Evolutionary conservation across 441 rosid species (phyloP), one percentile per base, ranked within the genome.

Genomic region (Viola pubescens): DNA sequence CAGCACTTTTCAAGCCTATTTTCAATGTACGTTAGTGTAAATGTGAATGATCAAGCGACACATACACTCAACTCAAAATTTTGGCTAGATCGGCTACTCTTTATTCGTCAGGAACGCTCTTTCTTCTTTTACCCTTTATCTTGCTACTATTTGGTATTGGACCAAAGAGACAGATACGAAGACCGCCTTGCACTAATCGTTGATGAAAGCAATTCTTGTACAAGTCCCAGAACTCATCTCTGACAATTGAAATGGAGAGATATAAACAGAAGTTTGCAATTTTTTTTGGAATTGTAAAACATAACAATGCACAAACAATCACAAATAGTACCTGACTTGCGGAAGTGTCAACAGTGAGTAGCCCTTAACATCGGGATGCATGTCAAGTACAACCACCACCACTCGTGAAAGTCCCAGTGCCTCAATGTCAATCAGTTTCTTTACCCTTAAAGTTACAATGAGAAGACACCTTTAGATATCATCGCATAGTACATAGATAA

Each of bases 181-280:
- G 66, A 54, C 64, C 72, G n/a, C 92, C 85, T 65, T 81, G 76
- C 38, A 82, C 12, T 4, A 88, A 58, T 44, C 73, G 79, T 44
- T 59, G 82, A 69, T 91, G 91, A 59, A 91, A 79, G 77, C 77
- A 85, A 50, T 52, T 85, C 73, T 76, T 84, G 46, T 86, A 88
- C 81, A 91, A 60, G 59, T 91, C 88, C 98, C 92, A 91, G 64
- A 88, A 86, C 58, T 88, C 92, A 46, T 84, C 87, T 65, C 95
- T 91, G 86, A 70, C 76, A 70, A 52, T 9, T 11, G 46, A 16
- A 41, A 12, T 19, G n/a, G 2, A 4, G 9, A 19, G 2, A 5
- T 12, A 7, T 26, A 3, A 40, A 38, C 9, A 1, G 6, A n/a
- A 38, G 10, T 13, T 11, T 7, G 13, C 9, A 69, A 26, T 37